These are phyloP conservation scores for Phytophthora constricta DNA, from an alignment of 352 stramenopile species.

Conservation along the genomic window DNA sequence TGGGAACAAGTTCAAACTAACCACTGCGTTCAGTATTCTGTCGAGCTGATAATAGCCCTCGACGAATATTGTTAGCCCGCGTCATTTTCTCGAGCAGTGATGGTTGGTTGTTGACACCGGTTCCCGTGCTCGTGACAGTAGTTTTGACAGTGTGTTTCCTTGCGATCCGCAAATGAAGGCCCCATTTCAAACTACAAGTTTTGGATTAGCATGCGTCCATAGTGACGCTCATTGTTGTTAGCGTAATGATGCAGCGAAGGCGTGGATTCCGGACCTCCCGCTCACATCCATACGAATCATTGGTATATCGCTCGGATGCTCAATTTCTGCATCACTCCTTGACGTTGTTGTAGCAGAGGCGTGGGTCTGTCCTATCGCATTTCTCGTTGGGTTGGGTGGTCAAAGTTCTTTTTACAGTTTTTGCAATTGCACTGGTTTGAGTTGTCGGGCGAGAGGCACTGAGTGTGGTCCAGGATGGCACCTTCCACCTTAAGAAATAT, in stretches of 20 bases:
- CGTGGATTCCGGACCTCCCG: slow-evolving; percentile 28
- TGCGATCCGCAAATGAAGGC: slow-evolving; percentile 15
- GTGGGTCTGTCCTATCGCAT: slow-evolving; percentile 54
- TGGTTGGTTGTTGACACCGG: slow-evolving; percentile 20
- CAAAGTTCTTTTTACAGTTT: no score
- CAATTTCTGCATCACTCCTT: slow-evolving; percentile 11
- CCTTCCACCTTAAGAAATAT: slow-evolving; percentile 30
- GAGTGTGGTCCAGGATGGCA: slow-evolving; percentile 19
- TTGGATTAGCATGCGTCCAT: slow-evolving; percentile 30
- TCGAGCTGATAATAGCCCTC: slow-evolving; percentile 37
- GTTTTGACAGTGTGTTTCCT: slow-evolving; percentile 19
- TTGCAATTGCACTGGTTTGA: no score
- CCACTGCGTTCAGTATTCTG: slow-evolving; percentile 44
- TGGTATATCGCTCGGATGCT: no score
- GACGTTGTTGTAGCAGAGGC: no score
- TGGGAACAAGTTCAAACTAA: slow-evolving; percentile 41
- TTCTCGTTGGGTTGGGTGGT: slow-evolving; percentile 37
- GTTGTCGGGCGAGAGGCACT: slow-evolving; percentile 20
- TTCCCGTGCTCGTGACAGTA: slow-evolving; percentile 20
- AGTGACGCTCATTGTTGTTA: slow-evolving; percentile 13
- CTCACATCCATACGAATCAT: no score
- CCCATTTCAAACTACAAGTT: slow-evolving; percentile 33
- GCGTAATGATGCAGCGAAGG: slow-evolving; percentile 23
- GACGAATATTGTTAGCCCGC: slow-evolving; percentile 33
- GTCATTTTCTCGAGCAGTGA: slow-evolving; percentile 13